Evolutionary conservation across 1,284 basidiomycete species (phyloP).

Genomic region (Malassezia sympodialis): DNA sequence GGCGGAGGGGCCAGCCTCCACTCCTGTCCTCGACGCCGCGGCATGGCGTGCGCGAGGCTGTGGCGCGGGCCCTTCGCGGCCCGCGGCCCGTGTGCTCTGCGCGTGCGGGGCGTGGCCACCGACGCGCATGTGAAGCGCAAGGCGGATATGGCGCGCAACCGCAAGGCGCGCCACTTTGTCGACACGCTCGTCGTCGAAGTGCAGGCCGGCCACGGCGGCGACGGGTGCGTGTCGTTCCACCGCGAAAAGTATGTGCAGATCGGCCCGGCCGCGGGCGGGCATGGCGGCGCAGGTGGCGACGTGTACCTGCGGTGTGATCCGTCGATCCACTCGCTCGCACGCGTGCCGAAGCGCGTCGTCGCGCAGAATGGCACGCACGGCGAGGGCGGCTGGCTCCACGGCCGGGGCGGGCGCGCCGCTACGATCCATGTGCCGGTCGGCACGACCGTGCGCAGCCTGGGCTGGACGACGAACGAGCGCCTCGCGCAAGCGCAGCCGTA

Average conservation of each 20-base stretch:
- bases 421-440: slow-evolving; percentile 43
- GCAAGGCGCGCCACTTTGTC: slow-evolving; percentile 37
- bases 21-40: neutral
- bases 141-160: slow-evolving; percentile 16
- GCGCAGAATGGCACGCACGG: slow-evolving; percentile 39
- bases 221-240: slow-evolving; percentile 45
- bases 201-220: slow-evolving; percentile 40
- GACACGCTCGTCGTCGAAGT: slow-evolving; percentile 32
- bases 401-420: slow-evolving; percentile 28
- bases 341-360: slow-evolving; percentile 26
- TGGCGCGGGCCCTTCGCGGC: neutral
- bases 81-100: neutral
- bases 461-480: slow-evolving; percentile 21
- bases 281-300: slow-evolving; percentile 38
- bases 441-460: slow-evolving; percentile 36
- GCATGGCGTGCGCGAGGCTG: neutral
- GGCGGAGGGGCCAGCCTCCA: neutral
- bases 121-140: slow-evolving; percentile 3
- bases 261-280: slow-evolving; percentile 44
- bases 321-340: slow-evolving; percentile 31
- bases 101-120: neutral
- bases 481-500: slow-evolving; percentile 27
- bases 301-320: slow-evolving; percentile 36
- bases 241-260: slow-evolving; percentile 45
- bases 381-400: slow-evolving; percentile 37